A percentile compares a stretch with the other conserved stretches of the same genome.
These are phyloP conservation scores for Linderina pennispora DNA, from an alignment of 192 early-diverging fungal species.

Conservation along the genomic window DNA sequence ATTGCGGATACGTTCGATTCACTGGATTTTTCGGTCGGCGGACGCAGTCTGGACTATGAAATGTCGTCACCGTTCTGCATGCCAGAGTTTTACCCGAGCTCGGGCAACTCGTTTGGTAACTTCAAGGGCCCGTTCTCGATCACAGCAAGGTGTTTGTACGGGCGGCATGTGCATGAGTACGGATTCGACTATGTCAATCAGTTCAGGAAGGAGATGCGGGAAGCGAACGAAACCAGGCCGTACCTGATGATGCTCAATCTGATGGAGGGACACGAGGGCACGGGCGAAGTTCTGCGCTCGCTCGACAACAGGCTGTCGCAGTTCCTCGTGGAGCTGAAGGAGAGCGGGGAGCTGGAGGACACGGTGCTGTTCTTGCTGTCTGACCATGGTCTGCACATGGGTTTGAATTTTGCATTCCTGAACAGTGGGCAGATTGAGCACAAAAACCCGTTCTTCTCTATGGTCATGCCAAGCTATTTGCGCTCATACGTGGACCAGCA, in stretches of 20 bases:
- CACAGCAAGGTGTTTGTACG: constrained; percentile 28
- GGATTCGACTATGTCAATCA: constrained; percentile 39
- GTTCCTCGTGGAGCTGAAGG: constrained; percentile 30
- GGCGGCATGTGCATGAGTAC: constrained; percentile 33
- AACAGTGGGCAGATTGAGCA: constrained; percentile 37
- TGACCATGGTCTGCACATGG: constrained; percentile 46
- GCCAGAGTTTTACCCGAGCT: constrained; percentile 29
- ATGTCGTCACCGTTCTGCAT: constrained; percentile 39
- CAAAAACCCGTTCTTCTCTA: constrained; percentile 35
- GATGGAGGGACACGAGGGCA: constrained; percentile 44
- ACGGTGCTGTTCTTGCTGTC: constrained; percentile 37
- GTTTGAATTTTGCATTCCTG: constrained; percentile 37
- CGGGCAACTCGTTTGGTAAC: constrained; percentile 32
- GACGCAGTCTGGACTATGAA: constrained; percentile 27
- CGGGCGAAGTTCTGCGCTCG: constrained; percentile 29
- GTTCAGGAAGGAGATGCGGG: constrained; percentile 11
- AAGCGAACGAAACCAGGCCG: not conserved
- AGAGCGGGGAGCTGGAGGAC: constrained; percentile 31
- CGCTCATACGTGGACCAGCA: constrained; percentile 13
- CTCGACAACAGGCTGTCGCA: constrained; percentile 20
- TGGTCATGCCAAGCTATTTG: constrained; percentile 28
- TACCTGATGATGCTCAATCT: constrained; percentile 37
- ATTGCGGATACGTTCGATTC: constrained; percentile 14
- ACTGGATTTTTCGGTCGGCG: not conserved
- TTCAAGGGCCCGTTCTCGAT: constrained; percentile 43